phyloP scores from a whole-genome alignment of 2,329 filamentous ascomycete species.

The Aspergillus amoenus region DNA sequence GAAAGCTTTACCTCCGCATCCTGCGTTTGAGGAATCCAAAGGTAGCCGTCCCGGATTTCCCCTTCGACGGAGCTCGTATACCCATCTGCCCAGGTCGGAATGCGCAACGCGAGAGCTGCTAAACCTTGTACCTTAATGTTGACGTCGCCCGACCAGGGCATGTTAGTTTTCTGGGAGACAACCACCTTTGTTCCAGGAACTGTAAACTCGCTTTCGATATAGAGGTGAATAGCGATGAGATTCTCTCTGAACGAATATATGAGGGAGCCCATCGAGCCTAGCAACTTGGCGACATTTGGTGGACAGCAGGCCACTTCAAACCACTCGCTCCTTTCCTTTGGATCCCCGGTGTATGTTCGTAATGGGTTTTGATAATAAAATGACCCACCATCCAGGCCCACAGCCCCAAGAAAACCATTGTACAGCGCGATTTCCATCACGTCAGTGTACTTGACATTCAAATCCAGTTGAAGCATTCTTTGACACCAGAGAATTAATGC shows the following conservation, averaged over 20 bases:
- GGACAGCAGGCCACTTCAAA: constrained; percentile 62
- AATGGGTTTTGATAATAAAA: constrained; percentile 66
- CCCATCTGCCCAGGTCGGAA: constrained; percentile 51
- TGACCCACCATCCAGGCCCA: constrained; percentile 55
- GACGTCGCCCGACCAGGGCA: constrained; percentile 58
- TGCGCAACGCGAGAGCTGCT: constrained; percentile 40
- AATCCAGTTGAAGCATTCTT: constrained; percentile 53
- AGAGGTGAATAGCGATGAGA: constrained; percentile 3
- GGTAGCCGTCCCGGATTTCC: constrained; percentile 50
- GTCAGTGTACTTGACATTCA: constrained; percentile 56
- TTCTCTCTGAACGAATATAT: constrained; percentile 16
- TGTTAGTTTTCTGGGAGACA: constrained; percentile 54
- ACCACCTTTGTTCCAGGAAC: constrained; percentile 31
- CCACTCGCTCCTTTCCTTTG: constrained; percentile 55
- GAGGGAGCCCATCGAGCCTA: constrained; percentile 41
- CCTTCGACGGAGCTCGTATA: constrained; percentile 9
- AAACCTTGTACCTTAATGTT: constrained; percentile 44
- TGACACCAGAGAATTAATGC: constrained; percentile 62
- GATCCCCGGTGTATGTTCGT: constrained; percentile 52
- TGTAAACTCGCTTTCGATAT: constrained; percentile 30
- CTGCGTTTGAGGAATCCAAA: constrained; percentile 43
- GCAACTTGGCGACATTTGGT: constrained; percentile 57
- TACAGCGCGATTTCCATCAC: constrained; percentile 63
- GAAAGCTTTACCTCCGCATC: neutral
- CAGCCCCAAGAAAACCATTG: constrained; percentile 59